Evolutionary conservation across 2,329 filamentous ascomycete species (phyloP), one percentile per base, ranked within the genome.

Genomic region (Colletotrichum tropicicola): DNA sequence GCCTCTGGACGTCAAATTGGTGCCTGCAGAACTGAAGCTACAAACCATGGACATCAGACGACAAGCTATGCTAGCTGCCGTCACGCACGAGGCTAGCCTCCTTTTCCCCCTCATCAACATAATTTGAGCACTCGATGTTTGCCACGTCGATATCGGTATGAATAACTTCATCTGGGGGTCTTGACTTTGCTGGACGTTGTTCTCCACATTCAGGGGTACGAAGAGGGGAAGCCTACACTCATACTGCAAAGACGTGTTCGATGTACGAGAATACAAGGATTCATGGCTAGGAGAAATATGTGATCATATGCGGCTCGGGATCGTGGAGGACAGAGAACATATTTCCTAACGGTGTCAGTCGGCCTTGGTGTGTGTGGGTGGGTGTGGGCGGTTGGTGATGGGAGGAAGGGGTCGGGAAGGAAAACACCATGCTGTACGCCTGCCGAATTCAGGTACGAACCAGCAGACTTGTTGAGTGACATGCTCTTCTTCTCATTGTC

Each of bases 91-190:
- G 43, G 35, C 59, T 61, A 43, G 52, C 48, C 28, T n/a, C 8
- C 28, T 32, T 45, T 12, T 35, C 13, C 51, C 17, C 35, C 51
- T 43, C 17, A 35, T 44, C 28, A 13, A 44, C 19, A n/a, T n/a
- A n/a, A n/a, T 13, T 45, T 19, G n/a, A 37, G 53, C 39, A 49
- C 72, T 68, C 66, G n/a, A 66, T 70, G 70, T 58, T 70, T 75
- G 75, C 74, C 75, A 78, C 74, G 74, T 77, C 75, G 73, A 74
- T 72, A 63, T 67, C 65, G 66, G 65, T 70, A 70, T 62, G 65
- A 68, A 66, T 66, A 56, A 61, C 12, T 45, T 68, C 69, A 56
- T 62, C 59, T 67, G 17, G 58, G 41, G 61, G 41, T 13, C 28
- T 37, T 15, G 27, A 12, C 35, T 25, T 43, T 64, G 41, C 28